Conservation (phyloP, 495 filamentous ascomycete genomes). For the Penicillium coffeae region DNA sequence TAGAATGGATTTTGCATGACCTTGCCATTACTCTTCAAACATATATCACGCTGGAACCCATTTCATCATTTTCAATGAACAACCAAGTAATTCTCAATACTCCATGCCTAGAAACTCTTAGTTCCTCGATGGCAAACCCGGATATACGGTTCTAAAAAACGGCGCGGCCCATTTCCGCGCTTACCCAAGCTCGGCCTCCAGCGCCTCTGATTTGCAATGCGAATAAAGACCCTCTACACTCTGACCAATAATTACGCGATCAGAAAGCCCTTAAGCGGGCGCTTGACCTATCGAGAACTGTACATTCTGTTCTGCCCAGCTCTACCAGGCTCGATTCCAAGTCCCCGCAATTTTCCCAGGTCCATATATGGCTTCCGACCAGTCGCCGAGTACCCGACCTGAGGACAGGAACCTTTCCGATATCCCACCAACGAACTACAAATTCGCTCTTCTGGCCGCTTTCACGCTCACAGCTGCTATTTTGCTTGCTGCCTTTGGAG, state of each 20-base stretch:
- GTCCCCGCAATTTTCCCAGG: background rate
- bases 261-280: too few species aligned
- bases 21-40: too few species aligned
- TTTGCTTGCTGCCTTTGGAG: constrained; percentile 12
- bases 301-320: background rate
- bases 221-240: background rate
- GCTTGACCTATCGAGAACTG: too few species aligned
- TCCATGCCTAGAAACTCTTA: too few species aligned
- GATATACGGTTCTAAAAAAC: too few species aligned
- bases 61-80: too few species aligned
- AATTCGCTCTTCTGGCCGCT: constrained; percentile 9
- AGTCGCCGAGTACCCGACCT: background rate
- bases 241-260: constrained; percentile 1
- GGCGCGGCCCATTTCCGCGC: constrained; percentile 27
- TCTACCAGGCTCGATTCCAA: background rate
- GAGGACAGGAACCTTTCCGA: background rate
- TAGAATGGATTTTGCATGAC: constrained; percentile 6
- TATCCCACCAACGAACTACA: constrained; percentile 1
- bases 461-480: constrained; percentile 15
- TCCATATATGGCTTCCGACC: constrained; percentile 26
- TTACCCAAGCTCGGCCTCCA: constrained; percentile 22
- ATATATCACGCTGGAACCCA: too few species aligned
- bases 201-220: constrained; percentile 12
- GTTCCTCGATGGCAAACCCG: too few species aligned
- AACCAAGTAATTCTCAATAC: too few species aligned